Conservation (phyloP, 345 rosid genomes). For the Euclidium syriacum region DNA sequence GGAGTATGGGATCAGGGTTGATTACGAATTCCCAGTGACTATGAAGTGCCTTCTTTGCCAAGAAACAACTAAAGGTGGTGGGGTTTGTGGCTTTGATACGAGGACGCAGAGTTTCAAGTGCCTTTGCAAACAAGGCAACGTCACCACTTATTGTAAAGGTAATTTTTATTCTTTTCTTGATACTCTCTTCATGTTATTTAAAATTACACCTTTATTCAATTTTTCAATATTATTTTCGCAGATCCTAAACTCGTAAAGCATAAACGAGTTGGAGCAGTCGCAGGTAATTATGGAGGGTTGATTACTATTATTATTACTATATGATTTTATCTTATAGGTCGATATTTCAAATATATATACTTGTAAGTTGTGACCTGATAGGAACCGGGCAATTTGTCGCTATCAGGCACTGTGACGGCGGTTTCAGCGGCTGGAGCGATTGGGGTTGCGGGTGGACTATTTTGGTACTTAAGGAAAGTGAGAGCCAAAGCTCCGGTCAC, state of each 20-base stretch:
- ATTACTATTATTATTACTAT: not conserved
- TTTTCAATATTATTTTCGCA: not conserved
- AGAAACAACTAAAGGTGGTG: slow-evolving; percentile 69
- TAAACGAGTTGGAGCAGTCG: slow-evolving; percentile 23
- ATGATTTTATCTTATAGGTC: not conserved
- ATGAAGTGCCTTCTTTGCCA: slow-evolving; percentile 73
- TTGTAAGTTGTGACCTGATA: not conserved
- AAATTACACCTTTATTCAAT: not conserved
- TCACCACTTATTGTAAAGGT: slow-evolving; percentile 72
- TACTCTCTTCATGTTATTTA: not conserved
- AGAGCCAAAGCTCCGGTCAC: slow-evolving; percentile 82
- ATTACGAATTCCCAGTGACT: slow-evolving; percentile 80
- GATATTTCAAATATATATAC: not conserved
- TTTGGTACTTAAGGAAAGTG: slow-evolving; percentile 71
- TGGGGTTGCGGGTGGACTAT: slow-evolving; percentile 65
- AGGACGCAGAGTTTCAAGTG: slow-evolving; percentile 59
- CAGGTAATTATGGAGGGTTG: slow-evolving; percentile 14
- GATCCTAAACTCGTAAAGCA: slow-evolving; percentile 26
- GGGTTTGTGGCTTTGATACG: slow-evolving; percentile 68
- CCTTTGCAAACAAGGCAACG: slow-evolving; percentile 55
- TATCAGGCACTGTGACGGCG: slow-evolving; percentile 59
- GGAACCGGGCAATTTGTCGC: not conserved
- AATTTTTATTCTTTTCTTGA: not conserved
- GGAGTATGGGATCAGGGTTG: slow-evolving; percentile 75
- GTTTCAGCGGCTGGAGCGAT: slow-evolving; percentile 73